Conservation (phyloP, 1,284 basidiomycete genomes). For the Apiotrichum gamsii region DNA sequence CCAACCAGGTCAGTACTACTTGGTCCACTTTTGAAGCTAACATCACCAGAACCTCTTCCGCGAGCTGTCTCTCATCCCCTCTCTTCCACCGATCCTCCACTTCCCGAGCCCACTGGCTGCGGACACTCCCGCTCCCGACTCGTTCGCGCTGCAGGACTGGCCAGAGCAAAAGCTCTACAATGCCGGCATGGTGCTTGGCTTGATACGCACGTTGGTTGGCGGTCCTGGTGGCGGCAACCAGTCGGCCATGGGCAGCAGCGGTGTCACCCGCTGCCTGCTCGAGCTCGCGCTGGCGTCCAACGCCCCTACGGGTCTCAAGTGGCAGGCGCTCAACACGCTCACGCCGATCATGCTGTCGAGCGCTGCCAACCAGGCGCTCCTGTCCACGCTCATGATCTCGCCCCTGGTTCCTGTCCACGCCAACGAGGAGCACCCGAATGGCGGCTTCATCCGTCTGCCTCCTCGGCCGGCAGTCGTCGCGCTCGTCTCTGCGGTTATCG, state of each 20-base stretch:
- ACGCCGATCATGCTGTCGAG: conserved; percentile 54
- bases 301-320: conserved; percentile 78
- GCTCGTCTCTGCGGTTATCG: conserved; percentile 39
- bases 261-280: conserved; percentile 73
- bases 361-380: conserved; percentile 51
- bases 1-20: conserved; percentile 71
- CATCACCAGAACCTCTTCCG: conserved; percentile 85
- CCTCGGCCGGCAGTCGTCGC: conserved; percentile 47
- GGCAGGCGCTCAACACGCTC: conserved; percentile 72
- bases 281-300: conserved; percentile 88
- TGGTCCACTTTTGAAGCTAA: background rate
- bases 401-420: conserved; percentile 49
- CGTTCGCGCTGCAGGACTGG: conserved; percentile 96
- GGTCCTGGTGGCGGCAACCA: conserved; percentile 64
- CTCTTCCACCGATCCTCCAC: conserved; percentile 74
- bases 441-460: conserved; percentile 45
- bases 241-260: conserved; percentile 52
- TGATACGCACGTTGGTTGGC: conserved; percentile 59
- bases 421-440: conserved; percentile 45
- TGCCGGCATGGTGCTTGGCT: conserved; percentile 66
- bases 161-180: conserved; percentile 81
- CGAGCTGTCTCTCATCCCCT: conserved; percentile 76
- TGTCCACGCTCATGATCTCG: conserved; percentile 46
- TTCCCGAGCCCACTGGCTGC: conserved; percentile 67
- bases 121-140: conserved; percentile 69